Conservation (phyloP, 2,329 filamentous ascomycete genomes). For the Bertia moriformis region DNA sequence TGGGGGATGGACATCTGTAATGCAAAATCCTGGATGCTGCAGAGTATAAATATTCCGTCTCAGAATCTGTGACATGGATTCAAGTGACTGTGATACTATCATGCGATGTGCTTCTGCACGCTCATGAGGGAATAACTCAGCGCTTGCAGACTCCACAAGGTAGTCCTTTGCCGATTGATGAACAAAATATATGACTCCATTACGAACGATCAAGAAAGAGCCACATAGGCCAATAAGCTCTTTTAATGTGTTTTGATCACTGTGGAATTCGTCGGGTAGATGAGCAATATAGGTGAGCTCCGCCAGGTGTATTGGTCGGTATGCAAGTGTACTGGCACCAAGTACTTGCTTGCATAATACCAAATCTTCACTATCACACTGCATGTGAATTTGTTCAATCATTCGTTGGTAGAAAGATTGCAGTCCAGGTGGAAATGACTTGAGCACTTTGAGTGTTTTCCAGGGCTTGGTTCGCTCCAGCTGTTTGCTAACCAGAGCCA, state of each 20-base stretch:
- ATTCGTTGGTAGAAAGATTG: constrained; percentile 10
- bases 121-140: constrained; percentile 2
- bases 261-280: background rate
- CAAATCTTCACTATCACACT: too few species aligned
- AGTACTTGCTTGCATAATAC: background rate
- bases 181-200: constrained; percentile 8
- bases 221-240: constrained; percentile 9
- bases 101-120: background rate
- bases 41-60: background rate
- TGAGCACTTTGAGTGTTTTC: background rate
- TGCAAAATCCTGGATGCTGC: background rate
- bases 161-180: constrained; percentile 14
- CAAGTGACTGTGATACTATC: background rate
- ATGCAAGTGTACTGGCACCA: background rate
- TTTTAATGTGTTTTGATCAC: constrained; percentile 2
- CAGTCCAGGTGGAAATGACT: constrained; percentile 6
- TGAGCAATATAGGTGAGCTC: background rate
- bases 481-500: background rate
- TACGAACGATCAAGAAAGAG: constrained; percentile 9
- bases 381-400: constrained; percentile 5
- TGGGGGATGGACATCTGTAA: background rate
- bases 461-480: background rate
- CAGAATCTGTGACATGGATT: background rate
- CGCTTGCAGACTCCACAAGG: constrained; percentile 2
- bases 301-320: background rate